Conservation (phyloP, 1,139 yeast species). For the Suhomyces anneliseae region DNA sequence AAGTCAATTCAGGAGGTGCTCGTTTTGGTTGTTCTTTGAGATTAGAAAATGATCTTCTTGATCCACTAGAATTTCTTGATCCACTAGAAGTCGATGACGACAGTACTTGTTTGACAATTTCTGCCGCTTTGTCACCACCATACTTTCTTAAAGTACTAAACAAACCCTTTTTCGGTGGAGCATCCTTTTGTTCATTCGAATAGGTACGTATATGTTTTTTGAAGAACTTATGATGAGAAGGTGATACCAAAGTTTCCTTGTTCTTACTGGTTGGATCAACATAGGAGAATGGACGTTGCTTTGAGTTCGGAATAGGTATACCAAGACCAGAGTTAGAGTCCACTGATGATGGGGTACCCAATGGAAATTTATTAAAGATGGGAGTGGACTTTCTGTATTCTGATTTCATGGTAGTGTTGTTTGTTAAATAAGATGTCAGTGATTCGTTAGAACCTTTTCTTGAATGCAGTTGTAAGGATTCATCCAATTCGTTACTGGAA, state of each 20-base stretch:
- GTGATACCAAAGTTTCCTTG: slow-evolving; percentile 24
- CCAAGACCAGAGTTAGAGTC: slow-evolving; percentile 14
- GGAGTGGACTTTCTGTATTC: slow-evolving; percentile 39
- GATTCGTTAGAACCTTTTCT: slow-evolving; percentile 22
- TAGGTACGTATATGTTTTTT: slow-evolving; percentile 58
- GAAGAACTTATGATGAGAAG: slow-evolving; percentile 54
- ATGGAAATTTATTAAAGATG: slow-evolving; percentile 25
- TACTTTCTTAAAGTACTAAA: slow-evolving; percentile 44
- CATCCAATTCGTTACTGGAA: slow-evolving; percentile 9
- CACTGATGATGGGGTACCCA: slow-evolving; percentile 14
- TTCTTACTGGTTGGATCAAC: slow-evolving; percentile 40
- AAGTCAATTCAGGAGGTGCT: neutral
- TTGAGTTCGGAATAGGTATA: slow-evolving; percentile 14
- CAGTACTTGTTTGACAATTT: slow-evolving; percentile 31
- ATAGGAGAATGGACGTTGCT: slow-evolving; percentile 56
- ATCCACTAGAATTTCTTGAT: slow-evolving; percentile 4
- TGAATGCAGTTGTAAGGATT: slow-evolving; percentile 15
- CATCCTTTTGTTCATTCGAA: slow-evolving; percentile 47
- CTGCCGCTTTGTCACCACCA: slow-evolving; percentile 45
- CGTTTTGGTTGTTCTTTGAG: neutral
- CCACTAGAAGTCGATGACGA: slow-evolving; percentile 13
- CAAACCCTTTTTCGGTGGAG: slow-evolving; percentile 30
- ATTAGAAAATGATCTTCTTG: slow-evolving; percentile 1
- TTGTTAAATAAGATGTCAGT: slow-evolving; percentile 14
- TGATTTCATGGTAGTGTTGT: slow-evolving; percentile 15